Evolutionary conservation across 108 stramenopile species (phyloP).

Genomic region (Cylindrotheca closterium): DNA sequence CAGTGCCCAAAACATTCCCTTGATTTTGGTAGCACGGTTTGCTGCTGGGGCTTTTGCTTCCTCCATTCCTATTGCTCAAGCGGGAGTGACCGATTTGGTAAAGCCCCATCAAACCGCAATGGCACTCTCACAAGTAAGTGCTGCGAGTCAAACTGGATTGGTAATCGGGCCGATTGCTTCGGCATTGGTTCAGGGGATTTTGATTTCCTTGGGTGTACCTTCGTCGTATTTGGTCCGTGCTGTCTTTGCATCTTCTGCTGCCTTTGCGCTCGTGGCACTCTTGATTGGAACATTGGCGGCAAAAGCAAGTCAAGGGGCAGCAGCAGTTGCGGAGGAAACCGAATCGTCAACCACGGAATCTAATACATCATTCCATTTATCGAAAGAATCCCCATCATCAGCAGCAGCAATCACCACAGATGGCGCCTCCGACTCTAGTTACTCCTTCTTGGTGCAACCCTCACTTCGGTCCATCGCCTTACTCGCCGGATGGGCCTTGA

Average conservation of each 20-base stretch:
- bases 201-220: slow-evolving; percentile 17
- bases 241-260: slow-evolving; percentile 17
- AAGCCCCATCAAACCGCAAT: not conserved
- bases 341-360: not conserved
- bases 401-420: not conserved
- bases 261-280: slow-evolving; percentile 10
- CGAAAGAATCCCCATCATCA: not conserved
- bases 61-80: slow-evolving; percentile 32
- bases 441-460: slow-evolving; percentile 5
- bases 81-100: slow-evolving; percentile 26
- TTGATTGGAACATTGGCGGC: not conserved
- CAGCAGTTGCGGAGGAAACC: not conserved
- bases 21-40: slow-evolving; percentile 14
- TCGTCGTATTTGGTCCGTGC: slow-evolving; percentile 8
- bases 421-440: not conserved
- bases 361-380: too few relatives aligned
- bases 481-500: slow-evolving; percentile 29
- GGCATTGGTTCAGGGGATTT: slow-evolving; percentile 17
- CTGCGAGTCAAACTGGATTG: slow-evolving; percentile 30
- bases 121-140: slow-evolving; percentile 25
- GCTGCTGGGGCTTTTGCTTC: slow-evolving; percentile 37
- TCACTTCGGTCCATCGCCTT: slow-evolving; percentile 27
- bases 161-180: slow-evolving; percentile 28
- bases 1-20: slow-evolving; percentile 3
- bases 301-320: not conserved